A percentile compares a stretch with the other conserved stretches of the same genome.
Conservation (phyloP, 106 monocot species). For the Gastrodia elata region DNA sequence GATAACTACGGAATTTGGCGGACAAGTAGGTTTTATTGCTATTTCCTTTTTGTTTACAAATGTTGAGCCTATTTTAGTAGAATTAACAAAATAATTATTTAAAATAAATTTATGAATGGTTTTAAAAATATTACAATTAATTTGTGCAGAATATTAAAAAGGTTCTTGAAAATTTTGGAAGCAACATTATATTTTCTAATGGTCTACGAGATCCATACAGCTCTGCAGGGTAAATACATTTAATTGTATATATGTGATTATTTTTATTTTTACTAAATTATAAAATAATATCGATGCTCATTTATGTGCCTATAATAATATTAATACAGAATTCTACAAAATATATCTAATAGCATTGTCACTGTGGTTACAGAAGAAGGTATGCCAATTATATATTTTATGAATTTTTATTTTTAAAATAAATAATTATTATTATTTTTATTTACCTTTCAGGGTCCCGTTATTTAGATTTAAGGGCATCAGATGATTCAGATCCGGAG, state of each 20-base stretch:
- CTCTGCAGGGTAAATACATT: constrained; percentile 52
- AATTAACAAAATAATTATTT: not conserved
- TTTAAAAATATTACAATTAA: not conserved
- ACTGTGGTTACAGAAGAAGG: not conserved
- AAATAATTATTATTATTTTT: too few species aligned
- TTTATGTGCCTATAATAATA: too few species aligned
- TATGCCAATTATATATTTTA: not conserved
- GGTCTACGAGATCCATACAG: constrained; percentile 49
- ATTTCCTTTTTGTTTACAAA: too few species aligned
- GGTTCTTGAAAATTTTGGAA: constrained; percentile 37
- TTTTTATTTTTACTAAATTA: too few species aligned
- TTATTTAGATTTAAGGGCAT: too few species aligned
- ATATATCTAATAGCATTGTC: not conserved
- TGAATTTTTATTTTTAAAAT: too few species aligned
- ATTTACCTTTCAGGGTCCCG: too few species aligned
- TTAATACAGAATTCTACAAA: constrained; percentile 1
- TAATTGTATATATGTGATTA: too few species aligned
- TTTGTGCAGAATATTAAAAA: constrained; percentile 28
- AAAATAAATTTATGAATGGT: not conserved
- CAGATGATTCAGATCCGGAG: too few species aligned
- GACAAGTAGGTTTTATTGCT: not conserved
- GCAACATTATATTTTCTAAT: constrained; percentile 56
- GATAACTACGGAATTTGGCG: constrained; percentile 13
- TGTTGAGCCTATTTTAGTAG: not conserved
- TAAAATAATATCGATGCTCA: too few species aligned